These are phyloP conservation scores for Cucumis cinereus DNA, from an alignment of 306 rosid species.

Conservation along the genomic window DNA sequence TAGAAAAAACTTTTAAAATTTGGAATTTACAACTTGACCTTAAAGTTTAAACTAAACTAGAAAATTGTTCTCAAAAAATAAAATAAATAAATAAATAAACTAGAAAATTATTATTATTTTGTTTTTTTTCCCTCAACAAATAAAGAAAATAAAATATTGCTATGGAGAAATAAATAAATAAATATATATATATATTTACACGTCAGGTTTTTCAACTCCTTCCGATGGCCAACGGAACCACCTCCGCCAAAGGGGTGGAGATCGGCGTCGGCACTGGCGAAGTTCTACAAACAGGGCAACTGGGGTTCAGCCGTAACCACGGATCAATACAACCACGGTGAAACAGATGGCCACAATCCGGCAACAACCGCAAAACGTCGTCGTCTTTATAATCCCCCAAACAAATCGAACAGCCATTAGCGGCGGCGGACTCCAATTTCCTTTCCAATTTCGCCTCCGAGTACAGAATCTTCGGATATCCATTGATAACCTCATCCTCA, in stretches of 20 bases:
- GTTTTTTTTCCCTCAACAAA: background rate
- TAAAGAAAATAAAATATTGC: background rate
- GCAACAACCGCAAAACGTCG: slow-evolving; percentile 50
- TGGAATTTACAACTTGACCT: too few species aligned
- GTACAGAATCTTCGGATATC: slow-evolving; percentile 59
- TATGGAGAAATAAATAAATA: background rate
- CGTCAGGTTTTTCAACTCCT: background rate
- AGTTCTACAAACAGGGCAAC: slow-evolving; percentile 86
- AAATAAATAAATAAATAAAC: background rate
- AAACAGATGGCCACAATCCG: slow-evolving; percentile 74
- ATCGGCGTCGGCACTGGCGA: slow-evolving; percentile 82
- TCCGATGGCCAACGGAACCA: slow-evolving; percentile 50
- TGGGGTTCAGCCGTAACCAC: slow-evolving; percentile 73
- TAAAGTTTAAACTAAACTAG: background rate
- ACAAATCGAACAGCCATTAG: slow-evolving; percentile 59
- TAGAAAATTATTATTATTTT: background rate
- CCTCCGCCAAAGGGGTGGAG: slow-evolving; percentile 87
- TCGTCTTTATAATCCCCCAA: slow-evolving; percentile 53
- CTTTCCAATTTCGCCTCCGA: slow-evolving; percentile 48
- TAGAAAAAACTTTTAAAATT: too few species aligned
- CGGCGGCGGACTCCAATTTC: slow-evolving; percentile 29
- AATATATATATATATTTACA: background rate
- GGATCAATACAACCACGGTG: slow-evolving; percentile 72
- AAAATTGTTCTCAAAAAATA: background rate
- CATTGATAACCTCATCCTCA: slow-evolving; percentile 47